Evolutionary conservation across 2,329 filamentous ascomycete species (phyloP), one percentile per base, ranked within the genome.

Genomic region (Aureobasidium lini): DNA sequence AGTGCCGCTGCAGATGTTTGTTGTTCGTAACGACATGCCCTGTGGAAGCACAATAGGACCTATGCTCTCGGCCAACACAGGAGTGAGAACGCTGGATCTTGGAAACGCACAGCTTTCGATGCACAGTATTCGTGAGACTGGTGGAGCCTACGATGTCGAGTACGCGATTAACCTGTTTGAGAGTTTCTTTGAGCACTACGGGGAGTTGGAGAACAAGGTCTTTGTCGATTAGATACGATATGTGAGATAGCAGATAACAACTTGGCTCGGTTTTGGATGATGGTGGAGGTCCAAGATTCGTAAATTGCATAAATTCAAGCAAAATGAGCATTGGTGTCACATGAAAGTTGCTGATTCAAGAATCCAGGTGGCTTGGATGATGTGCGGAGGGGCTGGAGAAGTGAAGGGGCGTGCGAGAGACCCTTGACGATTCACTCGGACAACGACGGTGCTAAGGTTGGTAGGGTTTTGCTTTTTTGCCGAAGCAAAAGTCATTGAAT

Each of bases 71-170:
- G 91, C 93, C 28, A 87, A 87, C 61, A 78, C 97, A 67, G 94
- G 94, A 60, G 85, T 90, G 58, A 81, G 94, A 63, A 97, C 94
- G 1, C 79, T 99, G 46, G 94, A 99, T 75, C 76, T 97, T 60
- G 93, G 93, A 9, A 97, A 96, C 75, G 87, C 93, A 31, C 93
- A 97, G 77, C 79, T 96, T 64, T 91, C 88, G 71, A 97, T 97
- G 94, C 93, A 97, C 76, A 94, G 89, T 70, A 96, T 96, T 69
- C 85, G 94, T 58, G 94, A 97, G 80, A 96, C 90, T 44, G 89
- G 89, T 28, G 94, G 94, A 40, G 85, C 87, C 1, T 84, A 91
- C 67, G 93, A 99, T 75, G 88, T 97, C 0, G 89, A 88, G 66
- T 84, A 94, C 75, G 89, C 89, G 0, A 85, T 96, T 64, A 86